A percentile compares a stretch with the other conserved stretches of the same genome.
phyloP scores from a whole-genome alignment of 441 rosid genomes.

The California macrophylla region DNA sequence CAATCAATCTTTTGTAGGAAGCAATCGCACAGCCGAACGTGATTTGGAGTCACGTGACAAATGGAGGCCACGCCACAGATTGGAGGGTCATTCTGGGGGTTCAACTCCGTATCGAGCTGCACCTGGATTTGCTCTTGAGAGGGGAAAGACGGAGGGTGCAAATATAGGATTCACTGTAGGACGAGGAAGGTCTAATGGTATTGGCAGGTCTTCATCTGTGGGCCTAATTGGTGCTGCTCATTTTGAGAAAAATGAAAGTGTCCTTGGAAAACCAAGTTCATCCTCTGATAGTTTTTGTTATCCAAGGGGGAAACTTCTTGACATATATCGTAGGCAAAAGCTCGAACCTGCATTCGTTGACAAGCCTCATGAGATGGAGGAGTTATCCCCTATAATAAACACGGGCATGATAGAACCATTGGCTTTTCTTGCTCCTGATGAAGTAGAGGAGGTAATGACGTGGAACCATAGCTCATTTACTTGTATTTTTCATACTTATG shows the following conservation, averaged over 20 bases:
- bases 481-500: neutral
- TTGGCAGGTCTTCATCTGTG: slow-evolving; percentile 31
- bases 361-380: slow-evolving; percentile 51
- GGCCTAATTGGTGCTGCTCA: slow-evolving; percentile 22
- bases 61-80: slow-evolving; percentile 84
- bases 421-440: slow-evolving; percentile 66
- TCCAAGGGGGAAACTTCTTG: slow-evolving; percentile 85
- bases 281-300: slow-evolving; percentile 36
- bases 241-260: slow-evolving; percentile 15
- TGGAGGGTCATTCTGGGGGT: slow-evolving; percentile 41
- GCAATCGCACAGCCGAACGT: slow-evolving; percentile 48
- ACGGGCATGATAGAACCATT: slow-evolving; percentile 38
- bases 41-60: slow-evolving; percentile 81
- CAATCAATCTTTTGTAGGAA: slow-evolving; percentile 32
- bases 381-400: slow-evolving; percentile 36
- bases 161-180: slow-evolving; percentile 58
- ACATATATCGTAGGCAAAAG: slow-evolving; percentile 61
- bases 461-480: slow-evolving; percentile 6
- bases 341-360: slow-evolving; percentile 30
- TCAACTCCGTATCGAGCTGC: slow-evolving; percentile 57
- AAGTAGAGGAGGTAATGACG: slow-evolving; percentile 55
- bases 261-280: slow-evolving; percentile 26
- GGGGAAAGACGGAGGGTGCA: slow-evolving; percentile 49
- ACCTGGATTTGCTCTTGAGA: slow-evolving; percentile 76
- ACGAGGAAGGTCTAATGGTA: slow-evolving; percentile 54